Evolutionary conservation across 225 moss, liverwort and hornwort species (phyloP).

Genomic region (Rhytidiadelphus loreus): DNA sequence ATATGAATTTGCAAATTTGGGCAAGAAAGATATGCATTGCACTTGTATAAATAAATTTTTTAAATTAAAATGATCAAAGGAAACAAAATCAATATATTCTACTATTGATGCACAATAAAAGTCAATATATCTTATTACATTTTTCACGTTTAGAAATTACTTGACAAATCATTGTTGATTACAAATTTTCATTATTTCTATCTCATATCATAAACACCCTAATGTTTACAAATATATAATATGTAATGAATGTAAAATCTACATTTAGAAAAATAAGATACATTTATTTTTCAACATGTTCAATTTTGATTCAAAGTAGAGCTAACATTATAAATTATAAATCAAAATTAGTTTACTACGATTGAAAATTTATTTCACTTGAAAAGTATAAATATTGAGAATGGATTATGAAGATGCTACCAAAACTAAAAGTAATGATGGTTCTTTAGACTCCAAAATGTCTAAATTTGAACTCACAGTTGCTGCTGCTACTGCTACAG

Average conservation of each 20-base stretch:
- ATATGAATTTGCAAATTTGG: not conserved
- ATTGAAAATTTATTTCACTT: not conserved
- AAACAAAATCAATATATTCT: not conserved
- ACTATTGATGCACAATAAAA: not conserved
- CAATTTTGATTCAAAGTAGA: not conserved
- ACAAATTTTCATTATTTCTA: not conserved
- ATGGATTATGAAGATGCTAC: not conserved
- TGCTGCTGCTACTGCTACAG: slow-evolving; percentile 27
- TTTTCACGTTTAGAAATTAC: not conserved
- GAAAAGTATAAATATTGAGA: not conserved
- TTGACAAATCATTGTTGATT: not conserved
- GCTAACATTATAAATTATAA: too few species aligned
- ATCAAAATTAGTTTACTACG: not conserved
- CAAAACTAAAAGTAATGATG: not conserved
- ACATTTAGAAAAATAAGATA: too few species aligned
- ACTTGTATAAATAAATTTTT: not conserved
- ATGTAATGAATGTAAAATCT: not conserved
- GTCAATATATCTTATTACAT: not conserved
- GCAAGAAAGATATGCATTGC: not conserved
- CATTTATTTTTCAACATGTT: not conserved
- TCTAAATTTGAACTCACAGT: slow-evolving; percentile 25
- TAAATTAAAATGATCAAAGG: not conserved
- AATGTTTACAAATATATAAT: not conserved
- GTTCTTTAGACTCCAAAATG: not conserved
- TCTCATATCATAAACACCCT: too few species aligned